Conservation (phyloP, 2,329 filamentous ascomycete genomes). For the Furcasterigmium sp. region DNA sequence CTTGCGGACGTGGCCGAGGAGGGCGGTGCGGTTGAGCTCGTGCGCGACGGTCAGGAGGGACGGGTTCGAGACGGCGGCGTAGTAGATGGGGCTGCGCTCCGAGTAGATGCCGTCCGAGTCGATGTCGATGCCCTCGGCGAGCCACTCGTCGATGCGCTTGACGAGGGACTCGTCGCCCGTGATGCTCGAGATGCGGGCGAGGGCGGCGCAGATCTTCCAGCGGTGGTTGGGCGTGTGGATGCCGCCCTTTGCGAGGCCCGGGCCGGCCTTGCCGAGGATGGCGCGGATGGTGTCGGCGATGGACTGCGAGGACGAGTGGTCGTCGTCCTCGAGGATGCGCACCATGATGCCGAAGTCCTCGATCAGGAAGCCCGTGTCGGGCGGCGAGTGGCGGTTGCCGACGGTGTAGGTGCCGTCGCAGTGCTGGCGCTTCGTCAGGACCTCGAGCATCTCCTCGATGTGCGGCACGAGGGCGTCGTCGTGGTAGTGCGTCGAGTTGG, state of each 20-base stretch:
- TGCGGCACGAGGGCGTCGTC: constrained; percentile 9
- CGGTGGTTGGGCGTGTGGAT: constrained; percentile 15
- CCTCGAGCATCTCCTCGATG: constrained; percentile 13
- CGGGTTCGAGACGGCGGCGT: constrained; percentile 13
- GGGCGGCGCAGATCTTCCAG: constrained; percentile 14
- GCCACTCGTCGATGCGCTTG: constrained; percentile 12
- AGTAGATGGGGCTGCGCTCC: constrained; percentile 14
- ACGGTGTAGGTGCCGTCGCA: constrained; percentile 12
- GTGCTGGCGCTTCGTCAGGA: constrained; percentile 9
- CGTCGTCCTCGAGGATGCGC: constrained; percentile 11
- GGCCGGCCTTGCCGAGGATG: constrained; percentile 12
- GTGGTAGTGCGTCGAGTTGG: constrained; percentile 12
- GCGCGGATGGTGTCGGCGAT: constrained; percentile 9
- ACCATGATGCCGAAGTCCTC: constrained; percentile 15
- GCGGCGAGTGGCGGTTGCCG: constrained; percentile 14
- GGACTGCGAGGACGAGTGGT: constrained; percentile 6
- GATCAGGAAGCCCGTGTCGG: constrained; percentile 15
- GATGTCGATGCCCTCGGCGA: constrained; percentile 14
- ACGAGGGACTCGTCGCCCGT: constrained; percentile 10
- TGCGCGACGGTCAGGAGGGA: constrained; percentile 12
- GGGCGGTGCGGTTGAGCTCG: constrained; percentile 12
- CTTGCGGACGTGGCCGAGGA: constrained; percentile 10
- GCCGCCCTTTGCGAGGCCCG: constrained; percentile 11
- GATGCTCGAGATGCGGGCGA: constrained; percentile 12
- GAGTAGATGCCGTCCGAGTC: constrained; percentile 15